These are phyloP conservation scores for Karstenula rhodostoma DNA, from an alignment of 2,329 filamentous ascomycete genomes.

Conservation along the genomic window DNA sequence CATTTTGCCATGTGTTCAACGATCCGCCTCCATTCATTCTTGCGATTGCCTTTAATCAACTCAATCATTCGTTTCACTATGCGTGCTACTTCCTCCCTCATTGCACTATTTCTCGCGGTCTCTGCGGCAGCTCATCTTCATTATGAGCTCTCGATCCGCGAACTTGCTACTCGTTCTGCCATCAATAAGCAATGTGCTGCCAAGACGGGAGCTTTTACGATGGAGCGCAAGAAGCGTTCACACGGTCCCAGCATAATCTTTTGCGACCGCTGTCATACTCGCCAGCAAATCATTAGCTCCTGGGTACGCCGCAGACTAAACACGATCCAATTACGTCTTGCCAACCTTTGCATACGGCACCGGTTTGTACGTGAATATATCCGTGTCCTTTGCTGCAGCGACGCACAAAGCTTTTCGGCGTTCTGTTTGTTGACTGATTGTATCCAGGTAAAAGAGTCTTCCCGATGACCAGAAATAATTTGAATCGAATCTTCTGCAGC, in stretches of 20 bases:
- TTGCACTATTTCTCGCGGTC: constrained; percentile 2
- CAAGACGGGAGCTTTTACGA: constrained; percentile 9
- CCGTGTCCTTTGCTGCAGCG: no score
- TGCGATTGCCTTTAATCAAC: background rate
- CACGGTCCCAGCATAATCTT: constrained; percentile 10
- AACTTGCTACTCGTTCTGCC: background rate
- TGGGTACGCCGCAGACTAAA: no score
- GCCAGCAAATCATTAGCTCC: no score
- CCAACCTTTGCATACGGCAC: no score
- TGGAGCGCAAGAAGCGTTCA: constrained; percentile 17
- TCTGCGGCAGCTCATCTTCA: constrained; percentile 12
- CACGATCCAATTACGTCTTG: no score
- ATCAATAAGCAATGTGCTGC: constrained; percentile 15
- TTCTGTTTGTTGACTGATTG: no score
- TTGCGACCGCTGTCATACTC: background rate
- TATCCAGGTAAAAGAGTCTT: background rate
- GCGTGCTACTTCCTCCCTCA: constrained; percentile 7
- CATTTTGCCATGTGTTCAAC: constrained; percentile 1
- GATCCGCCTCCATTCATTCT: background rate
- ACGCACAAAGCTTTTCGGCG: no score
- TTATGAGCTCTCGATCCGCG: constrained; percentile 11
- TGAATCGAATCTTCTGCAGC: background rate
- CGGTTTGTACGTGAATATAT: no score
- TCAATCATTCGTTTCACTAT: constrained; percentile 9
- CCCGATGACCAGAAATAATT: background rate